Base-by-base conservation (phyloP, 495 filamentous ascomycete genomes). In the Aspergillus kassunensis region DNA sequence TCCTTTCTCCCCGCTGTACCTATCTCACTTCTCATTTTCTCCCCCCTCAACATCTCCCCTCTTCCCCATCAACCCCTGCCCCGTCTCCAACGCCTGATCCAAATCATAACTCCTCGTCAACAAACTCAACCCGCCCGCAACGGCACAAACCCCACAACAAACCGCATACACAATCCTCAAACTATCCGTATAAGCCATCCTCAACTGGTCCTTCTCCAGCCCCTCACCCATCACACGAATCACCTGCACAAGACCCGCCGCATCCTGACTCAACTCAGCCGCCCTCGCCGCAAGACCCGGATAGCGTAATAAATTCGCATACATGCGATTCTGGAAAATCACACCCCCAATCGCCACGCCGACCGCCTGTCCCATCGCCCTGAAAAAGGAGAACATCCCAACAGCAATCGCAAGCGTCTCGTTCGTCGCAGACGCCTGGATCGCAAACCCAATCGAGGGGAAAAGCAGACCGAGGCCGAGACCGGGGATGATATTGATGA, bases 281-380 rank as follows among this genome's bases (percentile, higher is more conserved):
- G 82, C 82, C 49, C 71, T 58, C 0, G 62, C 60, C 0, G 69
- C 74, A 12, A 85, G 65, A 5, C 57, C 61, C 3, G 74, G 63
- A 15, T 79, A 71, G 5, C 44, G 52, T 3, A 63, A 39, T 0
- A 87, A 49, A 29, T 80, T 79, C 1, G 48, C 42, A 18, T 68
- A 67, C 68, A 87, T 78, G 27, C 69, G 71, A 30, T 84, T 85
- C 61, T 85, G 80, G 65, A 87, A 88, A 10, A 80, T 66, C 3
- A 76, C 76, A n/a, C 79, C 78, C 4, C 80, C 80, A 23, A 83
- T 65, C 2, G 80, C 80, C 13, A 83, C 73, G 4, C 80, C 80
- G 15, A 84, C 52, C 0, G 72, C 69, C 35, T 81, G 78, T 24
- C 80, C 80, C 25, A 80, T 57, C 2, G 74, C 70, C 19, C 80